Evolutionary conservation across 306 rosid species (phyloP).

Genomic region (Vachellia pachyceras): DNA sequence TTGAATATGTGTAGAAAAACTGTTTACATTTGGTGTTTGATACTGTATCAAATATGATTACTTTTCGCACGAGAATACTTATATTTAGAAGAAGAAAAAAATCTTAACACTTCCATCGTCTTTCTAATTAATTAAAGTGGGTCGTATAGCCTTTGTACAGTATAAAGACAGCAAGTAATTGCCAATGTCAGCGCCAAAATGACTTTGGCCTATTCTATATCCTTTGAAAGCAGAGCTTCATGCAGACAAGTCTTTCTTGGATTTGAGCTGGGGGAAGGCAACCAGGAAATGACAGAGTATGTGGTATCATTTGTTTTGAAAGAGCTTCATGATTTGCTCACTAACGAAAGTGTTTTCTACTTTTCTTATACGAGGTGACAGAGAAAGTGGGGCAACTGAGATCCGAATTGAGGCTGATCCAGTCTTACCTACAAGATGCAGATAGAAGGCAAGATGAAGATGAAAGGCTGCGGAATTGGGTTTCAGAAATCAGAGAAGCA

Average conservation of each 20-base stretch:
- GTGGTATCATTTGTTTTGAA: constrained; percentile 47
- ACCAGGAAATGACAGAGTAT: constrained; percentile 42
- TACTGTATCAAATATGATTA: no score
- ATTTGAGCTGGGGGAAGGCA: neutral
- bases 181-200: neutral
- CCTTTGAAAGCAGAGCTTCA: neutral
- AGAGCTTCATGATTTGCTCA: constrained; percentile 45
- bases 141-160: no score
- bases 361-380: constrained; percentile 40
- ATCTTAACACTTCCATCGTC: no score
- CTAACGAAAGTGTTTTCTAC: constrained; percentile 47
- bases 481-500: constrained; percentile 60
- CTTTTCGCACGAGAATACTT: no score
- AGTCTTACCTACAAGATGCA: constrained; percentile 56
- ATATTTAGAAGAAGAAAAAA: no score
- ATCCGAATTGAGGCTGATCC: constrained; percentile 47
- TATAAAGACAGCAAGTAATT: neutral
- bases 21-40: no score
- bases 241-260: neutral
- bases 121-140: no score
- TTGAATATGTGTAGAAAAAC: no score
- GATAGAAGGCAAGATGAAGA: constrained; percentile 53
- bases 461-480: constrained; percentile 40
- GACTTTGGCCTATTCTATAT: neutral
- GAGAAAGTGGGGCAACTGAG: constrained; percentile 45